Evolutionary conservation across 2,329 filamentous ascomycete genomes (phyloP), one percentile per base, ranked within the genome.

Genomic region (Colletotrichum graminicola): DNA sequence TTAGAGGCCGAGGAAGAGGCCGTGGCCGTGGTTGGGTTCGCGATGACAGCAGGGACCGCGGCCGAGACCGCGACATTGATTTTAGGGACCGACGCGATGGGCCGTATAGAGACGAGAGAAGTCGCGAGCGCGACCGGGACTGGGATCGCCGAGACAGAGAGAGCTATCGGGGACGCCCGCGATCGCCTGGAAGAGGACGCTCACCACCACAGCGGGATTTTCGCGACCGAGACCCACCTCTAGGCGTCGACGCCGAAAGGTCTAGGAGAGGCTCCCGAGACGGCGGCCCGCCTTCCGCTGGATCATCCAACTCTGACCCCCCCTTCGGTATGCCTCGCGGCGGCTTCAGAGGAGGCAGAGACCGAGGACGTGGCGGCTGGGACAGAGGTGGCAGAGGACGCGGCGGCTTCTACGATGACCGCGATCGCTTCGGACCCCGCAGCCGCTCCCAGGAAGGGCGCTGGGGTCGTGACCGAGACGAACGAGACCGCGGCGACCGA

Each of bases 261-360:
- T 89, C 90, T 23, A 86, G 92, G 65, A 86, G 92, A 57, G 90
- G 88, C 21, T 94, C 92, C 11, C 86, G 93, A 76, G 93, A 95
- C 76, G 92, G 80, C 12, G 83, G 92, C 0, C 92, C 92, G 14
- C 87, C 90, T 29, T 93, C 92, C 1, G 91, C 91, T 23, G 91
- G 91, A 5, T 93, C 92, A 3, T 90, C 89, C 12, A 90, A 89
- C 29, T 93, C 92, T 0, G 92, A 94, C 73, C 86, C 89, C 16
- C 85, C 88, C 1, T 91, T 91, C 67, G 87, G 85, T 23, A 77
- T 81, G 72, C 80, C 87, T 14, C 88, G 90, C 26, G 86, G 87
- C 39, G 87, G 87, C 7, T 88, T 88, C 74, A 84, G 85, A 55
- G 80, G 82, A 11, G 77, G 83, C 71, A 81, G 80, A 14, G 83